These are phyloP conservation scores for Fusarium setosum DNA, from an alignment of 2,329 filamentous ascomycete species.

Conservation along the genomic window DNA sequence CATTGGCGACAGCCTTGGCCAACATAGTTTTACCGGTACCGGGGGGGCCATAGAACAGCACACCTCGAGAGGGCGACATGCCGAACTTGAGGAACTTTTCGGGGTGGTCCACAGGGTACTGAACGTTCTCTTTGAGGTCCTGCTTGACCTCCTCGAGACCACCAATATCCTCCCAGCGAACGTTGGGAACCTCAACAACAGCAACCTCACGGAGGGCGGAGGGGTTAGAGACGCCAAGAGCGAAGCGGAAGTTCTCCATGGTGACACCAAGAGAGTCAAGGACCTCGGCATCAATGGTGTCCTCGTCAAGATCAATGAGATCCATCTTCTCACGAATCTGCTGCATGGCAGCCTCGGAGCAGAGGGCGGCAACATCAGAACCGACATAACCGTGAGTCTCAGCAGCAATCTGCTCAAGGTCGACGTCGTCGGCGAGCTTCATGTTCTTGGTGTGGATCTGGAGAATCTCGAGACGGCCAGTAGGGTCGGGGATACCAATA, in stretches of 20 bases:
- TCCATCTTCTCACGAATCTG: conserved; percentile 99
- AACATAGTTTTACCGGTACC: conserved; percentile 99
- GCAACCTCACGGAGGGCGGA: conserved; percentile 98
- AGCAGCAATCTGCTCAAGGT: conserved; percentile 94
- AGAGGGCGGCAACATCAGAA: conserved; percentile 97
- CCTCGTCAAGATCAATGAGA: conserved; percentile 97
- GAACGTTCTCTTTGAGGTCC: conserved; percentile 98
- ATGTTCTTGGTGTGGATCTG: conserved; percentile 99
- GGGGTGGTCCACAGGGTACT: conserved; percentile 98
- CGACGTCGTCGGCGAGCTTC: conserved; percentile 97
- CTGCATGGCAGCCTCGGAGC: conserved; percentile 99
- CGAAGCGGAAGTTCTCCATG: conserved; percentile 99
- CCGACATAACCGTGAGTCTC: conserved; percentile 99
- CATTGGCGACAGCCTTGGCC: conserved; percentile 99
- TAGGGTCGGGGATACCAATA: conserved; percentile 97
- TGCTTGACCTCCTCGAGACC: conserved; percentile 98
- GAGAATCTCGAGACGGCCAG: conserved; percentile 97
- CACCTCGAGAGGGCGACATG: conserved; percentile 96
- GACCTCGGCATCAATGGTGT: conserved; percentile 98
- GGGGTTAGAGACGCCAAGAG: conserved; percentile 97
- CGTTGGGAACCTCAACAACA: conserved; percentile 98
- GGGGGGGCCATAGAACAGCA: conserved; percentile 97
- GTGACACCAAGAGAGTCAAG: conserved; percentile 98
- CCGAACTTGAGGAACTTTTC: conserved; percentile 99
- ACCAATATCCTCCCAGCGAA: conserved; percentile 99